Conservation (phyloP, 176 grass and related monocot species). For the Oryza coarctata region DNA sequence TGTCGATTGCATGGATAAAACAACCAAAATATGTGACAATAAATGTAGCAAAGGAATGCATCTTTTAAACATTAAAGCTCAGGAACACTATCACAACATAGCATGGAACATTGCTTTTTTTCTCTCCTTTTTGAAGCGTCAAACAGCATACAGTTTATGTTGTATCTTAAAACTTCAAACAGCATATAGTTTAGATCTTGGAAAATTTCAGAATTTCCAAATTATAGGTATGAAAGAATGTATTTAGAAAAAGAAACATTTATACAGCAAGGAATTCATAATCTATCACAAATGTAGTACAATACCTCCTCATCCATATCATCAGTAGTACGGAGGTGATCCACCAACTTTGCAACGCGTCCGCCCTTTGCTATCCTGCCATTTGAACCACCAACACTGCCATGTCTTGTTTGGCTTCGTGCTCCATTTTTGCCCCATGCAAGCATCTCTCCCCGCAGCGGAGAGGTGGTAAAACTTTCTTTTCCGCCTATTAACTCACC, state of each 20-base stretch:
- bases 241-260: conserved; percentile 17
- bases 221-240: background rate
- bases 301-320: conserved; percentile 67
- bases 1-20: background rate
- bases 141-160: conserved; percentile 21
- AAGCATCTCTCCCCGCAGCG: conserved; percentile 68
- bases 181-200: conserved; percentile 8
- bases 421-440: conserved; percentile 86
- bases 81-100: conserved; percentile 11
- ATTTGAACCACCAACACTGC: conserved; percentile 55
- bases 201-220: conserved; percentile 6
- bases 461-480: conserved; percentile 56
- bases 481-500: conserved; percentile 44
- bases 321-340: conserved; percentile 55
- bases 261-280: conserved; percentile 1
- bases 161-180: conserved; percentile 23
- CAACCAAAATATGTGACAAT: background rate
- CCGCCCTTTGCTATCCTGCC: conserved; percentile 53
- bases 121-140: background rate
- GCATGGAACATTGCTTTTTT: background rate
- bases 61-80: background rate
- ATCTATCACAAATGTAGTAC: background rate
- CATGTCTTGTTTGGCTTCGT: conserved; percentile 72
- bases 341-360: conserved; percentile 63
- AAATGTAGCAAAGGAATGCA: conserved; percentile 14